Percentiles rank a stretch among this genome's conserved stretches.
phyloP scores from a whole-genome alignment of 305 asterid genomes.

The Fraxinus sp. region DNA sequence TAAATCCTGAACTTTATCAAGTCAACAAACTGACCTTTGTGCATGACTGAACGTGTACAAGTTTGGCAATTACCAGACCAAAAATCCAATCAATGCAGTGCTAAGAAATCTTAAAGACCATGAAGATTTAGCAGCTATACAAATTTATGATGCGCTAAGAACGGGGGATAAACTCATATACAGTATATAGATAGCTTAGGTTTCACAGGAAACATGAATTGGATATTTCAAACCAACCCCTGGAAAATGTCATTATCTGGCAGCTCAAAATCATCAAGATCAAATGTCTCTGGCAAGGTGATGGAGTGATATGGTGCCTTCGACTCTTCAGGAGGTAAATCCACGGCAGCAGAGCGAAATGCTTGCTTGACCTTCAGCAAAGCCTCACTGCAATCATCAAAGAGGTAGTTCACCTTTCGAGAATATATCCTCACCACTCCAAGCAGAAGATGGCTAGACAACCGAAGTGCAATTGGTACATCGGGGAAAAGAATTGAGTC shows the following conservation, averaged over 20 bases:
- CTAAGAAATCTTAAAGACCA: constrained; percentile 8
- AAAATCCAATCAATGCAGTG: constrained; percentile 6
- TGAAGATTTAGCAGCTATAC: background rate
- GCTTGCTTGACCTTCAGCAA: constrained; percentile 94
- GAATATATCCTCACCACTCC: constrained; percentile 97
- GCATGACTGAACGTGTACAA: background rate
- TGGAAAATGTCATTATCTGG: constrained; percentile 89
- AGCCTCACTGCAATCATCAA: constrained; percentile 97
- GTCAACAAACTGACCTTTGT: constrained; percentile 1
- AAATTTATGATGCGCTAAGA: constrained; percentile 11
- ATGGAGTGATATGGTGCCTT: constrained; percentile 98
- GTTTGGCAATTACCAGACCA: constrained; percentile 11
- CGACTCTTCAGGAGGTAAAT: constrained; percentile 96
- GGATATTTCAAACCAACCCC: constrained; percentile 54
- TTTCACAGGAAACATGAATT: constrained; percentile 1
- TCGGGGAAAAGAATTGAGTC: constrained; percentile 90
- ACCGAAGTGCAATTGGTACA: constrained; percentile 92
- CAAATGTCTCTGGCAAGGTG: constrained; percentile 97
- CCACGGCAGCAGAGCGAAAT: constrained; percentile 93
- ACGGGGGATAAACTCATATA: constrained; percentile 1
- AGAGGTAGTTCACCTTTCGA: constrained; percentile 93
- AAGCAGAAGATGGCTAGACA: constrained; percentile 97
- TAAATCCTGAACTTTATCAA: constrained; percentile 5
- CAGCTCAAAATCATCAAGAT: constrained; percentile 98
- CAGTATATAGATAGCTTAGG: constrained; percentile 14